Evolutionary conservation across 225 moss, liverwort and hornwort species (phyloP).

Genomic region (Ulota crispa): DNA sequence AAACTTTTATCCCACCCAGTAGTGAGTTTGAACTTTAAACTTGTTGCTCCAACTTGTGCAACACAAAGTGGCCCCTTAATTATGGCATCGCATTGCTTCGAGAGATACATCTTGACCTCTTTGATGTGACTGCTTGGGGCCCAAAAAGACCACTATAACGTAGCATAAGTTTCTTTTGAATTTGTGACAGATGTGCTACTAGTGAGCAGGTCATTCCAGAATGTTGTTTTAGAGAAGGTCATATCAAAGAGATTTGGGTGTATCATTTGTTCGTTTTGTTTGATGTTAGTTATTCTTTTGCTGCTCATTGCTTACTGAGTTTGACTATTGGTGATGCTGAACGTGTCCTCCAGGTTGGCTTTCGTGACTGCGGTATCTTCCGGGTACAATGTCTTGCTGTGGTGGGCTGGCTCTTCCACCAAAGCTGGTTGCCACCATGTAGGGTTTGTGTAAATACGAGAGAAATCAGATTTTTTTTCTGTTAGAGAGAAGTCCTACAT

Average conservation of each 20-base stretch:
- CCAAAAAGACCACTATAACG: not conserved
- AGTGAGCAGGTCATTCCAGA: not conserved
- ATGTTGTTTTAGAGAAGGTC: not conserved
- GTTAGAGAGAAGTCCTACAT: not conserved
- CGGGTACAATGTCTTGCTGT: not conserved
- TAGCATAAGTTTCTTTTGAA: not conserved
- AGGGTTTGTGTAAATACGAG: not conserved
- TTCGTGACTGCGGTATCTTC: not conserved
- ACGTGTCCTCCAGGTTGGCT: slow-evolving; percentile 13
- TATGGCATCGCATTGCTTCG: no score
- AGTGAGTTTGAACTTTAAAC: not conserved
- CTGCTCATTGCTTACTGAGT: slow-evolving; percentile 2
- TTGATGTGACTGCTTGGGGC: not conserved
- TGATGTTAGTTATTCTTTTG: not conserved
- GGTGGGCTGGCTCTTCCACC: not conserved
- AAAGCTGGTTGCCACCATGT: not conserved
- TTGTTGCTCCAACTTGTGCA: no score
- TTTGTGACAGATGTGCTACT: not conserved
- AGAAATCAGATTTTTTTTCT: not conserved
- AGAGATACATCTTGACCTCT: no score
- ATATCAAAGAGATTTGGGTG: not conserved
- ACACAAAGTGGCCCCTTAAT: no score
- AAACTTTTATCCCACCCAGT: not conserved
- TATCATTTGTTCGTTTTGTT: not conserved
- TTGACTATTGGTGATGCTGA: not conserved